phyloP scores from a whole-genome alignment of 192 early-diverging fungal species.

The Coemansia pectinata region DNA sequence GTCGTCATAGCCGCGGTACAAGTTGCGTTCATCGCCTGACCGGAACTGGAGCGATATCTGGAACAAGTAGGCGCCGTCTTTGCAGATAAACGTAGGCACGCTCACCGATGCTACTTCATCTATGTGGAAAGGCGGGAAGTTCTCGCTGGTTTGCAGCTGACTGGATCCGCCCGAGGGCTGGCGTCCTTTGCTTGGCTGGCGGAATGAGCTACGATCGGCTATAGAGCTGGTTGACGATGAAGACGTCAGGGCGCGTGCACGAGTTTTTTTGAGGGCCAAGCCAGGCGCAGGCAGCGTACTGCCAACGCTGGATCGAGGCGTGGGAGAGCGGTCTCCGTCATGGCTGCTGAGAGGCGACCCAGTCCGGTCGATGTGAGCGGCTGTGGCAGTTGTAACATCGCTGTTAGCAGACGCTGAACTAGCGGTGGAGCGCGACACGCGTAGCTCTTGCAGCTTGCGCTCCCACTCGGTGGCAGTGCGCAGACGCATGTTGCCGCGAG shows the following conservation, averaged over 20 bases:
- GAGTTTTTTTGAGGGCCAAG: slow-evolving; percentile 16
- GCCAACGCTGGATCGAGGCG: slow-evolving; percentile 32
- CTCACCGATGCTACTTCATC: slow-evolving; percentile 54
- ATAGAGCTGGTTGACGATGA: slow-evolving; percentile 53
- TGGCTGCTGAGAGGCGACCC: slow-evolving; percentile 28
- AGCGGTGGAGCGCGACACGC: slow-evolving; percentile 28
- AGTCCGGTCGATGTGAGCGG: not conserved
- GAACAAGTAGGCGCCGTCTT: slow-evolving; percentile 74
- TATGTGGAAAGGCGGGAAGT: slow-evolving; percentile 37
- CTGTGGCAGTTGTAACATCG: slow-evolving; percentile 12
- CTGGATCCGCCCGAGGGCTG: slow-evolving; percentile 51
- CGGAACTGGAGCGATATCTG: slow-evolving; percentile 59
- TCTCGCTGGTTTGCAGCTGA: slow-evolving; percentile 48
- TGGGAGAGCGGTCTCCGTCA: slow-evolving; percentile 32
- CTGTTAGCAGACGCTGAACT: slow-evolving; percentile 38
- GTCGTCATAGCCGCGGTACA: slow-evolving; percentile 77
- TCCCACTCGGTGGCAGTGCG: slow-evolving; percentile 60
- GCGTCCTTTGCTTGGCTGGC: slow-evolving; percentile 40
- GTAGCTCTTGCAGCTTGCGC: slow-evolving; percentile 57
- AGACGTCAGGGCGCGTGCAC: slow-evolving; percentile 43
- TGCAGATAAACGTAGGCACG: slow-evolving; percentile 68
- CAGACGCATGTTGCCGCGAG: slow-evolving; percentile 40
- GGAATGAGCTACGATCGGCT: slow-evolving; percentile 52
- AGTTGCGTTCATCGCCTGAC: slow-evolving; percentile 59
- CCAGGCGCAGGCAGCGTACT: slow-evolving; percentile 15